A percentile compares a stretch with the other conserved stretches of the same genome.
Evolutionary conservation across 1,284 basidiomycete species (phyloP).

Genomic region (Leccinum fallax): DNA sequence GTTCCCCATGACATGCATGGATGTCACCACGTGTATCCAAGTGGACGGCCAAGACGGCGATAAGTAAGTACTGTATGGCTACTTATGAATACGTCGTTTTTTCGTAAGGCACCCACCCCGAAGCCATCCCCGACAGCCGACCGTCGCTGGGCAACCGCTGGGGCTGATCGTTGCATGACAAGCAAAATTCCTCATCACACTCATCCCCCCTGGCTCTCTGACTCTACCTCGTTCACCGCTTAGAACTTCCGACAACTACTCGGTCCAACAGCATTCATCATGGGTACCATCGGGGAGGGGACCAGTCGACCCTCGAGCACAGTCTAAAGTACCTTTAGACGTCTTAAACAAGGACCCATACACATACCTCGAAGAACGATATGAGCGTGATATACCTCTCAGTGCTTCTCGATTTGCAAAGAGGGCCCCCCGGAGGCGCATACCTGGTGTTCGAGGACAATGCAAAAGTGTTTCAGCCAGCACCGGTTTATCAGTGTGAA

Average conservation of each 20-base stretch:
- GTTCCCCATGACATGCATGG: no score
- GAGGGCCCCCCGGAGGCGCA: slow-evolving; percentile 83
- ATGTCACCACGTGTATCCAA: no score
- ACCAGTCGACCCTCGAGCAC: background rate
- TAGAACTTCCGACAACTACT: slow-evolving; percentile 65
- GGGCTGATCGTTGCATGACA: slow-evolving; percentile 21
- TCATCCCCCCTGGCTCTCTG: slow-evolving; percentile 30
- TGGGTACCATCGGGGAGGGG: slow-evolving; percentile 15
- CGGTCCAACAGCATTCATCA: slow-evolving; percentile 44
- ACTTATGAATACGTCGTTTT: no score
- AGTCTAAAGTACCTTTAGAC: slow-evolving; percentile 9
- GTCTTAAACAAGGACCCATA: slow-evolving; percentile 51
- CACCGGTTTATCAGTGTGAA: no score
- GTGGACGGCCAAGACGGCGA: no score
- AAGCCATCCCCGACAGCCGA: no score
- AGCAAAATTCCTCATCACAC: slow-evolving; percentile 21
- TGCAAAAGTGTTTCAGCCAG: no score
- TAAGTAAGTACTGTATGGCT: no score
- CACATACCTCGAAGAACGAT: slow-evolving; percentile 88
- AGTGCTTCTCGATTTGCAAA: slow-evolving; percentile 80
- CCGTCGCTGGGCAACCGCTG: no score
- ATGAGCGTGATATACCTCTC: slow-evolving; percentile 89
- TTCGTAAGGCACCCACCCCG: no score
- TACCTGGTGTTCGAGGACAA: slow-evolving; percentile 70
- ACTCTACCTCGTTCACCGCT: slow-evolving; percentile 36